Evolutionary conservation across 306 rosid species (phyloP).

Genomic region (Lathyrus oleraceus): DNA sequence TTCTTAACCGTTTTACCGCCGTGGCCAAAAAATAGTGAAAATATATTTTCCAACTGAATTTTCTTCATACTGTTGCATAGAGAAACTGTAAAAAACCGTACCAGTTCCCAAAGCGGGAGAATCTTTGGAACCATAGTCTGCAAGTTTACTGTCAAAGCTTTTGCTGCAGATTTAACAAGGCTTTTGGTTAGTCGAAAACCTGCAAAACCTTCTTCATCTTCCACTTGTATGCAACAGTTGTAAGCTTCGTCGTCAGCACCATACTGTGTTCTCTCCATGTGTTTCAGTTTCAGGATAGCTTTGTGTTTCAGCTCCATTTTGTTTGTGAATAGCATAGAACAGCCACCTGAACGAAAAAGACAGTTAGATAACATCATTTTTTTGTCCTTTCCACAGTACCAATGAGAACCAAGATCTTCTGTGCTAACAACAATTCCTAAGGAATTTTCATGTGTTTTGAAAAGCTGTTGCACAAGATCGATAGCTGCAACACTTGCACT

Average conservation of each 20-base stretch:
- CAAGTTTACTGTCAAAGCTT: conserved; percentile 61
- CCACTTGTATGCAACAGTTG: conserved; percentile 69
- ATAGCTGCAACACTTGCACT: conserved; percentile 74
- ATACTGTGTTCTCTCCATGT: conserved; percentile 60
- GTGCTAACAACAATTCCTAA: conserved; percentile 79
- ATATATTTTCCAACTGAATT: conserved; percentile 29
- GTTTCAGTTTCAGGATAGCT: conserved; percentile 67
- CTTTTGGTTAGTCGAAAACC: conserved; percentile 74
- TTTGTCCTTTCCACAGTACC: conserved; percentile 72
- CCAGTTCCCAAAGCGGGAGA: conserved; percentile 62
- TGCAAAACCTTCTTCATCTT: conserved; percentile 58
- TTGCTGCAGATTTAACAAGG: conserved; percentile 65
- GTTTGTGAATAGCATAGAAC: conserved; percentile 77
- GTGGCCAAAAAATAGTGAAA: conserved; percentile 19
- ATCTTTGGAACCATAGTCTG: conserved; percentile 53
- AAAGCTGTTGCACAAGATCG: conserved; percentile 68
- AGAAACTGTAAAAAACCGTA: conserved; percentile 33
- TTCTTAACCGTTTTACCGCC: background rate
- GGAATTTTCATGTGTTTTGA: conserved; percentile 47
- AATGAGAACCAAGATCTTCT: conserved; percentile 71
- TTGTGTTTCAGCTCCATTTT: conserved; percentile 33
- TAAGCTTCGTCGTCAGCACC: conserved; percentile 80
- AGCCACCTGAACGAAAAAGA: conserved; percentile 73
- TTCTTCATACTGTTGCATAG: background rate
- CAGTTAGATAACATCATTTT: conserved; percentile 80